Conservation (phyloP, 2,329 filamentous ascomycete species). For the Hypoxylon sp. region DNA sequence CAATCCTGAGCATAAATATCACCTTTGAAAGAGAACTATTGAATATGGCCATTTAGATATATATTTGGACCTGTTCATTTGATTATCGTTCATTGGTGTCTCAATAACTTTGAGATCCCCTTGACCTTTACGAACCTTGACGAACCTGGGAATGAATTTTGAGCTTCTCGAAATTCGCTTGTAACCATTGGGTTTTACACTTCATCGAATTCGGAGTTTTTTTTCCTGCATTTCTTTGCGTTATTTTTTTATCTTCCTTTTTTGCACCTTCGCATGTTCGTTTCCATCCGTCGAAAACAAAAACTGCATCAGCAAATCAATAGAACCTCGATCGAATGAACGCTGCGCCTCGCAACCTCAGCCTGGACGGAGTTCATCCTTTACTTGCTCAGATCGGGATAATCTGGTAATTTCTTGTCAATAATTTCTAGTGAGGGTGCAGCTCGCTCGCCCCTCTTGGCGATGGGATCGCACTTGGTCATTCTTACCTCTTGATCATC, state of each 20-base stretch:
- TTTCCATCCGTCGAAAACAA: conserved; percentile 24
- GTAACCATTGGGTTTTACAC: conserved; percentile 38
- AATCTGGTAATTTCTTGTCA: conserved; percentile 44
- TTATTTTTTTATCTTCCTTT: conserved; percentile 35
- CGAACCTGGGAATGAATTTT: conserved; percentile 43
- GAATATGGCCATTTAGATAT: conserved; percentile 5
- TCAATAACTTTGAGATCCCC: conserved; percentile 26
- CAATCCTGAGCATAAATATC: not conserved
- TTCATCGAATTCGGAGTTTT: conserved; percentile 9
- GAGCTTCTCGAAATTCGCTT: conserved; percentile 49
- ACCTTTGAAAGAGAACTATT: conserved; percentile 3
- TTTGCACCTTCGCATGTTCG: conserved; percentile 29
- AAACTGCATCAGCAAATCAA: too few species aligned
- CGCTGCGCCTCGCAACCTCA: conserved; percentile 7
- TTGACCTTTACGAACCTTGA: conserved; percentile 43
- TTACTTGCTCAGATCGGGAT: conserved; percentile 35
- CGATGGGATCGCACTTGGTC: too few species aligned
- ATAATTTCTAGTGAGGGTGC: conserved; percentile 45
- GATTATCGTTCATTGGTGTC: conserved; percentile 11
- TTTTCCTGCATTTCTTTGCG: conserved; percentile 23
- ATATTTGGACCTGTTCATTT: conserved; percentile 9
- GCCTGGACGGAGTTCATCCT: conserved; percentile 12
- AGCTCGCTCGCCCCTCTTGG: too few species aligned
- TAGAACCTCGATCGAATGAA: conserved; percentile 22
- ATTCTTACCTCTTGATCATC: too few species aligned